Conservation (phyloP, 352 stramenopile species). For the Blastocystis sp. region DNA sequence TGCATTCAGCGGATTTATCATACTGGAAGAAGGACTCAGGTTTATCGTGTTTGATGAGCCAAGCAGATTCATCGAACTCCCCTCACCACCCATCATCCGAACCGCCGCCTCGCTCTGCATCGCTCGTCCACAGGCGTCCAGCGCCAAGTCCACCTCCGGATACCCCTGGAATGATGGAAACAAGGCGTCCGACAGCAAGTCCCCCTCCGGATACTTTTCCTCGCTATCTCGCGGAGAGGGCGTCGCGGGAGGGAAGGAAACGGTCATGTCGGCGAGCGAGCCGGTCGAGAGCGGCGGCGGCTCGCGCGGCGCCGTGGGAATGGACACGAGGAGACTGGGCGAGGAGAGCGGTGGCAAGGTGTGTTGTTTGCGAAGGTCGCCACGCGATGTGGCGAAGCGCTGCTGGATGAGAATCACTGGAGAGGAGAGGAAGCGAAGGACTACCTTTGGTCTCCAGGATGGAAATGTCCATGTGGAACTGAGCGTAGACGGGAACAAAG, state of each 20-base stretch:
- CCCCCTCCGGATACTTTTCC: no score
- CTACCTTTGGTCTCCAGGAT: slow-evolving; percentile 6
- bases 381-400: background rate
- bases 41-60: no score
- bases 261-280: no score
- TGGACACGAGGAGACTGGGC: background rate
- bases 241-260: background rate
- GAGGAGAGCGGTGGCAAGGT: background rate
- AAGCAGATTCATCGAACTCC: no score
- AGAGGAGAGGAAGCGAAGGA: background rate
- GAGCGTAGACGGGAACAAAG: background rate
- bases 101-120: background rate
- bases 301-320: background rate
- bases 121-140: background rate
- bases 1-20: no score
- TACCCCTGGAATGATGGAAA: slow-evolving; percentile 6
- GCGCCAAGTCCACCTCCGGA: background rate
- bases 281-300: background rate
- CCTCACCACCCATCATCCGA: no score
- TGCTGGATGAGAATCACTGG: slow-evolving; percentile 19
- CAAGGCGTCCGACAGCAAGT: slow-evolving; percentile 23
- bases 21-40: no score
- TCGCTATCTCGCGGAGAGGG: background rate
- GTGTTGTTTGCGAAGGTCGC: background rate
- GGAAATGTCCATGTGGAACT: background rate